phyloP scores from a whole-genome alignment of 441 rosid genomes.

The Flueggea neowawraea region DNA sequence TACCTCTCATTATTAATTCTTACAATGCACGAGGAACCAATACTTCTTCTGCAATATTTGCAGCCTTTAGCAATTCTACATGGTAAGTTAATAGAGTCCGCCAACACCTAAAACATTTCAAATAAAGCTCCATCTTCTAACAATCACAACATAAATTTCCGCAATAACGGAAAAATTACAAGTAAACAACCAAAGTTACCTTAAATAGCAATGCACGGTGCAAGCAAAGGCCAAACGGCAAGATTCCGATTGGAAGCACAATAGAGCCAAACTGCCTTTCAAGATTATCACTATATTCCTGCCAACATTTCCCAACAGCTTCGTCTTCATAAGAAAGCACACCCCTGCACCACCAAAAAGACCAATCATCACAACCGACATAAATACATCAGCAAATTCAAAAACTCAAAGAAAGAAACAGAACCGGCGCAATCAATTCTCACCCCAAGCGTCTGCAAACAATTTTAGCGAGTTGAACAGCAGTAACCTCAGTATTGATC shows the following conservation, averaged over 20 bases:
- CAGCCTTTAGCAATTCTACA: constrained; percentile 98
- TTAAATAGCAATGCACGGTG: constrained; percentile 92
- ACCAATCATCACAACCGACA: background rate
- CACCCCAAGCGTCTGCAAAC: constrained; percentile 91
- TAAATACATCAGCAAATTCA: too few relatives aligned
- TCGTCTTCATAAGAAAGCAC: constrained; percentile 38
- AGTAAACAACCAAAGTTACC: constrained; percentile 36
- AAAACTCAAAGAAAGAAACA: background rate
- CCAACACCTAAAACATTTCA: constrained; percentile 56
- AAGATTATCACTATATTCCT: constrained; percentile 57
- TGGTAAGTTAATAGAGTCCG: constrained; percentile 83
- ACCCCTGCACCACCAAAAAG: constrained; percentile 57
- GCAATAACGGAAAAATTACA: background rate
- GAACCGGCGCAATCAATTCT: constrained; percentile 19
- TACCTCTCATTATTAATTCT: constrained; percentile 81
- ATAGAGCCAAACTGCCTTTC: constrained; percentile 65
- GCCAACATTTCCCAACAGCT: constrained; percentile 62
- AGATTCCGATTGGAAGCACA: constrained; percentile 87
- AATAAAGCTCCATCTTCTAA: constrained; percentile 6
- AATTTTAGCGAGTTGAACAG: constrained; percentile 80
- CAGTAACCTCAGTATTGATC: constrained; percentile 64
- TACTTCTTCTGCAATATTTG: constrained; percentile 76
- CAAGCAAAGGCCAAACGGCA: constrained; percentile 87
- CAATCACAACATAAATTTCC: too few relatives aligned
- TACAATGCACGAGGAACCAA: constrained; percentile 87